Evolutionary conservation across 257 asterid genomes (phyloP).

Genomic region (Primulina huaijiensis): DNA sequence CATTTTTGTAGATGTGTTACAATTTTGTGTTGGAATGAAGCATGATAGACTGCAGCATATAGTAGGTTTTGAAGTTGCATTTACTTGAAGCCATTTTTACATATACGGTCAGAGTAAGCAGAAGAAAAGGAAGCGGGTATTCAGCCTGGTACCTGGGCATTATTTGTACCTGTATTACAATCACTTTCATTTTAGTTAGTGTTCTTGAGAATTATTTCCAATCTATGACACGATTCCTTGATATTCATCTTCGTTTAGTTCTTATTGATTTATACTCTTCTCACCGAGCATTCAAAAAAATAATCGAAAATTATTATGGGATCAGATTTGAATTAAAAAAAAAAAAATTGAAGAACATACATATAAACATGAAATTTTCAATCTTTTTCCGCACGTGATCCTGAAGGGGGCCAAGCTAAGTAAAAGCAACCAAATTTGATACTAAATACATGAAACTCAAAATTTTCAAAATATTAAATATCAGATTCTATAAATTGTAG

Average conservation of each 20-base stretch:
- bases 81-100: constrained; percentile 9
- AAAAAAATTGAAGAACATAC: no score
- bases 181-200: constrained; percentile 1
- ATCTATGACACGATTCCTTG: background rate
- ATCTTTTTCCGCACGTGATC: no score
- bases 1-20: constrained; percentile 19
- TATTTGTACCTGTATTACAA: constrained; percentile 7
- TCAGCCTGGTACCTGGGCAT: constrained; percentile 7
- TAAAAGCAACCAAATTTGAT: background rate
- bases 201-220: background rate
- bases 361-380: no score
- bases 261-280: no score
- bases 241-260: background rate
- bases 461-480: no score
- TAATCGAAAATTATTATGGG: no score
- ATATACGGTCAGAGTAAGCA: background rate
- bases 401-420: no score
- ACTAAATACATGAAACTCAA: background rate
- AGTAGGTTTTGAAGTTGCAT: constrained; percentile 20
- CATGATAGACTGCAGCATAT: constrained; percentile 6
- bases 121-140: constrained; percentile 4
- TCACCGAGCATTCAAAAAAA: no score
- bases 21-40: background rate
- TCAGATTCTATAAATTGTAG: background rate
- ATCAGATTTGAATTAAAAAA: no score